Percentiles rank a stretch among this genome's conserved stretches.
Evolutionary conservation across 1,284 basidiomycete species (phyloP).

Genomic region (Pyrrhoderma noxium): DNA sequence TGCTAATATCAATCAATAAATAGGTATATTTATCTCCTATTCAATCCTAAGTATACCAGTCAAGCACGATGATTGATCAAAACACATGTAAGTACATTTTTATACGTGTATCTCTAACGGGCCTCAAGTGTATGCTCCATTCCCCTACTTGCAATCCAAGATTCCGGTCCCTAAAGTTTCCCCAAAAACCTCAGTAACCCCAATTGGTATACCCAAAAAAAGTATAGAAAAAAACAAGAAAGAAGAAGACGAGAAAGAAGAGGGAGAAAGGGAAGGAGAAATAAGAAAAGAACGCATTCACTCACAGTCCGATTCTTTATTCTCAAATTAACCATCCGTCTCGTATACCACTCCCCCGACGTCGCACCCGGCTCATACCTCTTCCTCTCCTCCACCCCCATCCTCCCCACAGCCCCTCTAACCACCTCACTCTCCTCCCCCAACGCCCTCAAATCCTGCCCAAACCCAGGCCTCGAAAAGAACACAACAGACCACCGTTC

Average conservation of each 20-base stretch:
- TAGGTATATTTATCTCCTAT: too few relatives aligned
- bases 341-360: conserved; percentile 41
- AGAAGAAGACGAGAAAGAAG: too few relatives aligned
- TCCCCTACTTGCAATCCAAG: conserved; percentile 30
- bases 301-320: conserved; percentile 37
- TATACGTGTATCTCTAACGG: conserved; percentile 13
- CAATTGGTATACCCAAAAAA: too few relatives aligned
- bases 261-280: too few relatives aligned
- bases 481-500: conserved; percentile 56
- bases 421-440: conserved; percentile 36
- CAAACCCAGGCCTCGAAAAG: conserved; percentile 54
- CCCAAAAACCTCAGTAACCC: too few relatives aligned
- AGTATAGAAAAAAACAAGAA: too few relatives aligned
- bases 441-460: conserved; percentile 38
- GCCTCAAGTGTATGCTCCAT: conserved; percentile 28
- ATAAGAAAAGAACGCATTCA: neutral
- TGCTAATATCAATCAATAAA: too few relatives aligned
- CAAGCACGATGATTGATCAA: too few relatives aligned
- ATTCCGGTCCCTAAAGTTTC: conserved; percentile 27
- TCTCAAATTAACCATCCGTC: conserved; percentile 38
- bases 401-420: neutral
- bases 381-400: conserved; percentile 10
- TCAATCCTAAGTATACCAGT: too few relatives aligned
- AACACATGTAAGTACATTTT: too few relatives aligned
- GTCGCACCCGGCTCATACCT: conserved; percentile 26